phyloP scores from a whole-genome alignment of 257 asterid genomes.

The Forsythia viridissima region DNA sequence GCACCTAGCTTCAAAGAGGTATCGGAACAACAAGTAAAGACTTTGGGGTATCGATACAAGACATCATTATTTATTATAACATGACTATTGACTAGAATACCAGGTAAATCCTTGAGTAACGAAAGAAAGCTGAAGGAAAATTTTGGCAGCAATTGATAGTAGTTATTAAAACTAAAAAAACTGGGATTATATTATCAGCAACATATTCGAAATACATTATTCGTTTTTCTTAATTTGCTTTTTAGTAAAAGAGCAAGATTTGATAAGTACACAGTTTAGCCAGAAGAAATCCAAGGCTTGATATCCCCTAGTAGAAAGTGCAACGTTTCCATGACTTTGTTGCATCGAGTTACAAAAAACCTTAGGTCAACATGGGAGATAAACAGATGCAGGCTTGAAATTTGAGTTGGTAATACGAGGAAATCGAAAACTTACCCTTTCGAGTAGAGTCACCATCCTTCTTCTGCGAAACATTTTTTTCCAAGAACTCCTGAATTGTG shows the following conservation, averaged over 20 bases:
- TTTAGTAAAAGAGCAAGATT: not conserved
- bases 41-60: not conserved
- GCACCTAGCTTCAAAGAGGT: constrained; percentile 14
- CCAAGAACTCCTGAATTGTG: constrained; percentile 70
- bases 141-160: not conserved
- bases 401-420: constrained; percentile 1
- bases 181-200: not conserved
- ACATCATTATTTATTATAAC: not conserved
- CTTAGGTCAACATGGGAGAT: not conserved
- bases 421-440: constrained; percentile 43
- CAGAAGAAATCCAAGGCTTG: not conserved
- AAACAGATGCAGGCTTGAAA: constrained; percentile 1
- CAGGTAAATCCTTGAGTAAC: not conserved
- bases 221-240: not conserved
- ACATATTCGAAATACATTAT: constrained; percentile 13
- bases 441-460: constrained; percentile 41
- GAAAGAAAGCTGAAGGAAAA: not conserved
- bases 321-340: not conserved
- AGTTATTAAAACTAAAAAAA: not conserved
- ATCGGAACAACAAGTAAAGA: constrained; percentile 3
- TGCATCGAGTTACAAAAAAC: constrained; percentile 12
- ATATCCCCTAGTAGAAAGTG: no score
- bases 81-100: not conserved
- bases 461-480: constrained; percentile 53
- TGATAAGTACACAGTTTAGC: not conserved